A percentile compares a stretch with the other conserved stretches of the same genome.
Conservation (phyloP, 192 early-diverging fungal genomes). For the Backusella luteola region DNA sequence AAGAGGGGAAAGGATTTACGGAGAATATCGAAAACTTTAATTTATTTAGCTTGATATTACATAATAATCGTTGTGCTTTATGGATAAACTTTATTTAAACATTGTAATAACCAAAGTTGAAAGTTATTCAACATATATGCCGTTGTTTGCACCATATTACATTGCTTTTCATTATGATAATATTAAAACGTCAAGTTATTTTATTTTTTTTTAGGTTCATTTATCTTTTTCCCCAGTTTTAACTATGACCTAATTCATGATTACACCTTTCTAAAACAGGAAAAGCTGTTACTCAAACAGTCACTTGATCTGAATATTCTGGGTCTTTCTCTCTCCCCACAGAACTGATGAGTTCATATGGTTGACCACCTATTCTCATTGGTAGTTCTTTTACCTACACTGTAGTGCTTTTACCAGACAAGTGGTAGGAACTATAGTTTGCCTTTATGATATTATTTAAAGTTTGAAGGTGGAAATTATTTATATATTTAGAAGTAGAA, state of each 20-base stretch:
- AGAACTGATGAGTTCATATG: background rate
- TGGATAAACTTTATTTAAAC: background rate
- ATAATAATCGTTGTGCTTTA: background rate
- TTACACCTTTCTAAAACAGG: background rate
- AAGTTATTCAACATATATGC: background rate
- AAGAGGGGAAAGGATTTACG: background rate
- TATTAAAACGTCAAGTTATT: background rate
- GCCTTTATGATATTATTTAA: background rate
- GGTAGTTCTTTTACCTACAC: background rate
- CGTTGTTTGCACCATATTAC: background rate
- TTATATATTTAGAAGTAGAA: background rate
- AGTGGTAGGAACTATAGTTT: background rate
- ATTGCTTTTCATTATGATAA: background rate
- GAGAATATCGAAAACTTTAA: constrained; percentile 5
- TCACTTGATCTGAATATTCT: background rate
- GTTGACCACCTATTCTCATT: background rate
- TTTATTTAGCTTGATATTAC: background rate
- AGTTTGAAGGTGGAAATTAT: background rate
- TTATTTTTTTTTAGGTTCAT: background rate
- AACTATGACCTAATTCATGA: background rate
- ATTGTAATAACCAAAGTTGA: background rate
- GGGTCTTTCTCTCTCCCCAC: background rate
- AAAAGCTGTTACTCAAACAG: background rate
- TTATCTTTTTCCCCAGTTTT: background rate
- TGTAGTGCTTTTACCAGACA: background rate